Evolutionary conservation across 1,139 yeast species (phyloP).

Genomic region (Diutina pseudorugosa): DNA sequence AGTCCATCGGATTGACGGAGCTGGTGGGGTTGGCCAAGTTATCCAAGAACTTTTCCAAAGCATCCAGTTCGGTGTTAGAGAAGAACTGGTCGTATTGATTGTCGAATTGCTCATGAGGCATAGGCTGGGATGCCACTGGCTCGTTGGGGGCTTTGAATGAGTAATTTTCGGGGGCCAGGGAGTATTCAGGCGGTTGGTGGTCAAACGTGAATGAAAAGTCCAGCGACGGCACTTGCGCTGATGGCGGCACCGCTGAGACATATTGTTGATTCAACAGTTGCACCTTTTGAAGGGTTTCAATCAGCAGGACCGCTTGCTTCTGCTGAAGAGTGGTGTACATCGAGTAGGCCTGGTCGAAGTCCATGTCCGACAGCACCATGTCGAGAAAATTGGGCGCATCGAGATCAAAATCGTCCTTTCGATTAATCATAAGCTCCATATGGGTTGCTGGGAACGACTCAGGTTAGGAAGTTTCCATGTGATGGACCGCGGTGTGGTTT

Average conservation of each 20-base stretch:
- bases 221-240: not conserved
- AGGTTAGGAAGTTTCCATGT: not conserved
- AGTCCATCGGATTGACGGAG: slow-evolving; percentile 18
- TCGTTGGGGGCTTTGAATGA: not conserved
- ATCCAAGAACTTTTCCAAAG: slow-evolving; percentile 33
- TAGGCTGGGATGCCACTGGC: not conserved
- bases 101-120: not conserved
- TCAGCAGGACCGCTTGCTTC: slow-evolving; percentile 22
- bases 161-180: not conserved
- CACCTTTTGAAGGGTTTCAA: slow-evolving; percentile 28
- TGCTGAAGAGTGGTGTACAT: slow-evolving; percentile 31
- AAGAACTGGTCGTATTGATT: slow-evolving; percentile 25
- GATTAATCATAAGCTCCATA: slow-evolving; percentile 4
- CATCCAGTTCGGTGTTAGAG: slow-evolving; percentile 32
- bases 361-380: slow-evolving; percentile 23
- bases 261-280: slow-evolving; percentile 13
- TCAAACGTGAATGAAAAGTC: not conserved
- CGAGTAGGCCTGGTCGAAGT: slow-evolving; percentile 34
- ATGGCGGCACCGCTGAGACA: not conserved
- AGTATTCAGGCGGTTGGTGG: not conserved
- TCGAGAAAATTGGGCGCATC: slow-evolving; percentile 7
- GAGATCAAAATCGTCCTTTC: slow-evolving; percentile 1
- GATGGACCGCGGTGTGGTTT: not conserved
- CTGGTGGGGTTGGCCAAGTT: slow-evolving; percentile 24
- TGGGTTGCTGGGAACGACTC: not conserved